Evolutionary conservation across 176 grass and related monocot species (phyloP), one percentile per base, ranked within the genome.

Genomic region (Alloteropsis semialata): DNA sequence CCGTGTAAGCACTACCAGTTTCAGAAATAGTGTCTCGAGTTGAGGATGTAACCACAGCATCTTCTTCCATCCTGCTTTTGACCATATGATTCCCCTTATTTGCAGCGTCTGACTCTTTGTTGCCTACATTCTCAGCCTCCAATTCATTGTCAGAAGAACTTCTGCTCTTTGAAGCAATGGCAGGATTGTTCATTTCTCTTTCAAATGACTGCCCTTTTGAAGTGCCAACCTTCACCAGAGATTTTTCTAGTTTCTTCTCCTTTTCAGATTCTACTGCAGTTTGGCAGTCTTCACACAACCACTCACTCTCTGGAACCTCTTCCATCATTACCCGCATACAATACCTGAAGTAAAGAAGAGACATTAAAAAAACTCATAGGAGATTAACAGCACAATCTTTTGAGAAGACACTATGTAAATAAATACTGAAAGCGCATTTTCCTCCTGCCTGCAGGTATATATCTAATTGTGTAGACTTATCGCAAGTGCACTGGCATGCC

Each of bases 231-330:
- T 75, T 80, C 57, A 80, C 42, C 76, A 82, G 57, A 87, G 72
- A 74, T 81, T 94, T 89, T 72, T 75, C 69, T 43, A 72, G 42
- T 51, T 84, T 83, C 37, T 78, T 87, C 58, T 83, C 70, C 36
- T 94, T 94, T 70, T 82, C 82, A 87, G 61, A 56, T 76, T 84
- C 84, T 74, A 90, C 65, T 33, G 82, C 90, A 79, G 77, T 76
- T 84, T 96, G 79, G 58, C 96, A 99, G 83, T 93, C 93, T 99
- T 99, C 96, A 74, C 96, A 99, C 53, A 93, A 82, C 96, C 96
- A 99, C 21, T 90, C 85, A 80, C 87, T 75, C 76, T 92, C 87
- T 68, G 96, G 96, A 92, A 96, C 85, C 39, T 93, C 82, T 81
- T 93, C 74, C 93, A 92, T 84, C 87, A 86, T 91, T 51, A 87